Evolutionary conservation across 2,329 filamentous ascomycete species (phyloP).

Genomic region (Cladosporium phlei): DNA sequence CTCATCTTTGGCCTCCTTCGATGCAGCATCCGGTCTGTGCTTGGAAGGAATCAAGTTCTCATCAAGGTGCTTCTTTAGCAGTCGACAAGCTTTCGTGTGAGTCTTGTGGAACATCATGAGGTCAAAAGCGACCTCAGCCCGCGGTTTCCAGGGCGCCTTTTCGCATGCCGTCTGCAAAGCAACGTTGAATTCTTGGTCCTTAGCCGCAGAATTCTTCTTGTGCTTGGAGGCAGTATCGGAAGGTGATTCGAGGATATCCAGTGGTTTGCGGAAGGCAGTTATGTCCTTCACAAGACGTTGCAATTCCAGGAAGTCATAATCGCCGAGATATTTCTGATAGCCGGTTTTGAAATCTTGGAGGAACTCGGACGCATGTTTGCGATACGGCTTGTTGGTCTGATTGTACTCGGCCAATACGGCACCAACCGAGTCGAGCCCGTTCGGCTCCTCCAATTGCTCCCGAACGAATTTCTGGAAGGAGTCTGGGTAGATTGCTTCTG

Average conservation of each 20-base stretch:
- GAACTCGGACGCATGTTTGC: not conserved
- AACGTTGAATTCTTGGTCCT: not conserved
- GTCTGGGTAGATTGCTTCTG: slow-evolving; percentile 5
- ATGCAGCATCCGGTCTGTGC: not conserved
- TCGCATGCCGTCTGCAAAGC: not conserved
- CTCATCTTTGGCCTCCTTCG: not conserved
- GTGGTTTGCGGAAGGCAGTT: not conserved
- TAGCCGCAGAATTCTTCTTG: not conserved
- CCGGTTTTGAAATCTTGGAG: not conserved
- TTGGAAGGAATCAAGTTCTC: not conserved
- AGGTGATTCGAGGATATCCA: too few species aligned
- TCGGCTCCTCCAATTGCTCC: not conserved
- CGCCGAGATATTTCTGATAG: not conserved
- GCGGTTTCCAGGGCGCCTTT: slow-evolving; percentile 4
- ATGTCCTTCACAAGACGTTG: not conserved
- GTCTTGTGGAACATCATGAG: slow-evolving; percentile 1
- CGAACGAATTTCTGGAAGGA: slow-evolving; percentile 6
- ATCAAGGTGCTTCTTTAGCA: not conserved
- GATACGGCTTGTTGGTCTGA: not conserved
- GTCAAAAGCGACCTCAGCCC: slow-evolving; percentile 1
- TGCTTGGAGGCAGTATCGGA: not conserved
- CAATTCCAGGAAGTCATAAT: slow-evolving; percentile 2
- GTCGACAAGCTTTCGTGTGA: not conserved
- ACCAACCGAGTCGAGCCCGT: slow-evolving; percentile 4
- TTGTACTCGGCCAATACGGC: not conserved